A percentile compares a stretch with the other conserved stretches of the same genome.
Evolutionary conservation across 257 asterid genomes (phyloP).

Genomic region (Solanum pinnatisectum): DNA sequence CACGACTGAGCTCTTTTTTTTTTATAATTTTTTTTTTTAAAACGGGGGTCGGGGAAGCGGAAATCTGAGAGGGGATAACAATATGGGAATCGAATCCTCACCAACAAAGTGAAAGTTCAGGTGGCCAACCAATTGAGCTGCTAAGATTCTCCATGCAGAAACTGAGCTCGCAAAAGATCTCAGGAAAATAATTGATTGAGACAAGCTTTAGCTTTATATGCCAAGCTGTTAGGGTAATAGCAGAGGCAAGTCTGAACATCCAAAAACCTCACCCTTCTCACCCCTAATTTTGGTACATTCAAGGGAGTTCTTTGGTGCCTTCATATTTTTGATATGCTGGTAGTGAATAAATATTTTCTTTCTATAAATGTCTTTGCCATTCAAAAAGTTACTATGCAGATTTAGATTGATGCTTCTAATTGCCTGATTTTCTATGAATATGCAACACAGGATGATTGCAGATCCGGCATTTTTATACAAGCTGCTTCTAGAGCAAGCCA

Average conservation of each 20-base stretch:
- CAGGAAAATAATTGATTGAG: background rate
- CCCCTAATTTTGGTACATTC: background rate
- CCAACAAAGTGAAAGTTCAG: background rate
- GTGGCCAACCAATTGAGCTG: background rate
- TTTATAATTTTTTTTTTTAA: too few relatives aligned
- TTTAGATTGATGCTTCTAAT: background rate
- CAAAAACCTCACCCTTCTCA: background rate
- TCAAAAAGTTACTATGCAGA: background rate
- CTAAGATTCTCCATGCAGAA: background rate
- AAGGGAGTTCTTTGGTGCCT: background rate
- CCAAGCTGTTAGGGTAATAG: background rate
- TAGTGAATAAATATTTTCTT: background rate
- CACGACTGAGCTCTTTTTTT: background rate
- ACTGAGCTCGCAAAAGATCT: background rate
- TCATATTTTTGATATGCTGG: background rate
- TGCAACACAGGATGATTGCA: constrained; percentile 75
- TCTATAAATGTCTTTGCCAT: background rate
- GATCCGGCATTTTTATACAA: constrained; percentile 82
- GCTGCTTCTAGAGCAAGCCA: constrained; percentile 82
- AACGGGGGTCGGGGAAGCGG: background rate
- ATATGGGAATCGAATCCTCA: background rate
- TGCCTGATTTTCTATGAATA: background rate
- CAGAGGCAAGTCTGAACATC: background rate
- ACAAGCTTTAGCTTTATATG: background rate
- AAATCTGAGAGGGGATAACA: background rate